phyloP scores from a whole-genome alignment of 345 rosid species.

The Ailanthus altissimus region DNA sequence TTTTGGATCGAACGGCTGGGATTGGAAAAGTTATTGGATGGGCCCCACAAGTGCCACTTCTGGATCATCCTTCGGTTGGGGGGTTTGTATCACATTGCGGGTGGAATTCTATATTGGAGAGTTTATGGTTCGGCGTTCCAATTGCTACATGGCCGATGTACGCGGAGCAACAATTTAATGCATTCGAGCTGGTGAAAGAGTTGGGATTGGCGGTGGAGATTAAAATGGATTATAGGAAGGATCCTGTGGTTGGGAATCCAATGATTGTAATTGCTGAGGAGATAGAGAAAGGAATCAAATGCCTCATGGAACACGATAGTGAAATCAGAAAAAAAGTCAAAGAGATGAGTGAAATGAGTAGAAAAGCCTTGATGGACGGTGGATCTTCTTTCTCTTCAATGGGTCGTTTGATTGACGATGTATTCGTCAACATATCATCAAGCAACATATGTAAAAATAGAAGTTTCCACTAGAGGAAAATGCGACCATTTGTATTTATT shows the following conservation, averaged over 20 bases:
- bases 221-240: slow-evolving; percentile 46
- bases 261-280: slow-evolving; percentile 28
- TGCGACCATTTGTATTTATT: no score
- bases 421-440: slow-evolving; percentile 8
- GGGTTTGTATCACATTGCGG: slow-evolving; percentile 74
- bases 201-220: slow-evolving; percentile 40
- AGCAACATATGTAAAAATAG: no score
- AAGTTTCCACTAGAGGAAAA: no score
- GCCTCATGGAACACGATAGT: slow-evolving; percentile 35
- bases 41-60: slow-evolving; percentile 52
- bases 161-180: slow-evolving; percentile 56
- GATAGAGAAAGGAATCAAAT: slow-evolving; percentile 38
- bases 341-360: slow-evolving; percentile 31
- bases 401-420: not conserved
- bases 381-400: slow-evolving; percentile 28
- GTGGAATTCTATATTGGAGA: slow-evolving; percentile 58
- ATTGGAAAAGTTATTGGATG: slow-evolving; percentile 44
- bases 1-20: slow-evolving; percentile 37
- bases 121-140: slow-evolving; percentile 53
- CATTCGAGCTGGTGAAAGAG: slow-evolving; percentile 45
- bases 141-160: slow-evolving; percentile 54
- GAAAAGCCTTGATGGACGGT: slow-evolving; percentile 33
- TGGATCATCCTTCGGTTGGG: slow-evolving; percentile 41
- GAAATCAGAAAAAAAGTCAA: slow-evolving; percentile 38
- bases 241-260: slow-evolving; percentile 35